A percentile compares a stretch with the other conserved stretches of the same genome.
Evolutionary conservation across 2,329 filamentous ascomycete genomes (phyloP).

Genomic region (Salinomyces thailandicus): DNA sequence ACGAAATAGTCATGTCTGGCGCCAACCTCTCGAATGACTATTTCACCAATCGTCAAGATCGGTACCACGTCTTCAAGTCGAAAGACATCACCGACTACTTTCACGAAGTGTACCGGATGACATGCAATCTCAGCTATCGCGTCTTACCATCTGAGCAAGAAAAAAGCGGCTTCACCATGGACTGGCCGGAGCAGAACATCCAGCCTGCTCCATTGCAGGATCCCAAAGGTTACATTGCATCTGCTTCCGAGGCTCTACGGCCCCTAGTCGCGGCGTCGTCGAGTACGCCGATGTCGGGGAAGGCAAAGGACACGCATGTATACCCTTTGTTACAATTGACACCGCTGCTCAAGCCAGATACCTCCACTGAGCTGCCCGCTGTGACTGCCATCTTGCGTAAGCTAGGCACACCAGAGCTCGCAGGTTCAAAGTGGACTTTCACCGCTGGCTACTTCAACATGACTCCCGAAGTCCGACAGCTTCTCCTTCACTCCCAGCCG

Average conservation of each 20-base stretch:
- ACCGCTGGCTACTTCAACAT: conserved; percentile 99
- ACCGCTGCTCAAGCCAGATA: conserved; percentile 65
- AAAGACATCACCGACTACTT: conserved; percentile 75
- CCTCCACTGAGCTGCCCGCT: conserved; percentile 79
- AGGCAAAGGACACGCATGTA: conserved; percentile 56
- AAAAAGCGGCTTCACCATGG: conserved; percentile 41
- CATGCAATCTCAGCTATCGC: conserved; percentile 71
- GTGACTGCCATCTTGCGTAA: conserved; percentile 63
- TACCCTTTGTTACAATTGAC: conserved; percentile 85
- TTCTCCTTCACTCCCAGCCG: conserved; percentile 65
- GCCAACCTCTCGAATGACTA: conserved; percentile 91
- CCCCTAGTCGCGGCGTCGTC: conserved; percentile 48
- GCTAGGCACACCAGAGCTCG: conserved; percentile 51
- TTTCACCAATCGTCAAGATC: conserved; percentile 89
- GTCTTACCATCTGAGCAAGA: conserved; percentile 51
- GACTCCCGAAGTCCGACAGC: conserved; percentile 66
- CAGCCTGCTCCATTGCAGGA: conserved; percentile 64
- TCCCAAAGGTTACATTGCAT: conserved; percentile 56
- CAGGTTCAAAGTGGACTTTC: conserved; percentile 78
- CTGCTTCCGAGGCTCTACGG: conserved; percentile 56
- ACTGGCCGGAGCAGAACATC: conserved; percentile 67
- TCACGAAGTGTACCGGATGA: conserved; percentile 60
- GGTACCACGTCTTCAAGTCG: conserved; percentile 84
- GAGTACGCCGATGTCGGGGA: conserved; percentile 12
- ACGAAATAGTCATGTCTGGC: conserved; percentile 91